Evolutionary conservation across 805 yeast species (phyloP), one percentile per base, ranked within the genome.

Genomic region (Wickerhamomyces bisporus): DNA sequence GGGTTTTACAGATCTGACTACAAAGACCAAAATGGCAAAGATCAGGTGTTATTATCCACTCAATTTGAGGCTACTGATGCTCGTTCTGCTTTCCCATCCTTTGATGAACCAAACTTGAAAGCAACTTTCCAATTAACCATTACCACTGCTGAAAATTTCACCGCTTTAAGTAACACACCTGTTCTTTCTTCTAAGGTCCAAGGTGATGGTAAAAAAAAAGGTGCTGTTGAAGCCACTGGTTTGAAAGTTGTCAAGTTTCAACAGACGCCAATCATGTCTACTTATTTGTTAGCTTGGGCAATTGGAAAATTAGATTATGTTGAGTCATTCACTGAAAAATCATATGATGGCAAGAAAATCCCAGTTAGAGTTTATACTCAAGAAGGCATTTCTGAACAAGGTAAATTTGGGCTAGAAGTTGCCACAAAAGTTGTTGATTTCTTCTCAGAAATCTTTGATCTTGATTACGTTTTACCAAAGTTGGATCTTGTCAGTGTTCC

Each of bases 61-160:
- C 94, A 85, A 62, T 79, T 85, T 71, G 94, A 85, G 64, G 80
- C 94, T 17, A 81, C 88, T 25, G 88, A 83, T 53, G 87, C 91
- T 42, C 76, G 95, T 52, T 66, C 85, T 45, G 91, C 93, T 5
- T 81, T 85, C 65, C 95, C 95, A 27, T 83, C 82, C 58, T 82
- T 79, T 50, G 95, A 85, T 61, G 93, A 84, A 58, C 94, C 95
- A 28, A 78, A 82, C 46, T 70, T 81, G 43, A 85, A 85, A 63
- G 87, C 93, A 12, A 68, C 79, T 31, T 85, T 80, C 54, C 79
- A 77, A 36, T 67, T 85, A 43, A 62, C 79, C 20, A 66, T 85
- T 54, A 70, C 81, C 35, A 72, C 82, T 30, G 70, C 71, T 42
- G 68, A 68, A 44, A 60, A 66, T 17, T 66, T 76, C 49, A 79